These are phyloP conservation scores for Ascochyta viciae-villosae DNA, from an alignment of 2,329 filamentous ascomycete species.

Conservation along the genomic window DNA sequence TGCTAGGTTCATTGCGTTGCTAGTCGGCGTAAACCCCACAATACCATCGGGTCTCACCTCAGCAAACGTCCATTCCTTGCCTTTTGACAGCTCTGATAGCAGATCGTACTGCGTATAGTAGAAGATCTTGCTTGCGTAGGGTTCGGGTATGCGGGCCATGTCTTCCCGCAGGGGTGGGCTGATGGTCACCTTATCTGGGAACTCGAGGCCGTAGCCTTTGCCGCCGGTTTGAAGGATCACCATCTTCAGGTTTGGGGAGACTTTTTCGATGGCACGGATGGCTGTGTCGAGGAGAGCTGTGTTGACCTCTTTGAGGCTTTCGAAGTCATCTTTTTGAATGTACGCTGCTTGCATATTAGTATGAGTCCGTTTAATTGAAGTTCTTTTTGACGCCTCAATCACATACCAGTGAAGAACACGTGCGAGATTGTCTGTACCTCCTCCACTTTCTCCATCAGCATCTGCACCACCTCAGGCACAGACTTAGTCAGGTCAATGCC, in stretches of 20 bases:
- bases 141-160: slow-evolving; percentile 23
- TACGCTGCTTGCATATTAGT: neutral
- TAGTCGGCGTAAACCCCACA: slow-evolving; percentile 52
- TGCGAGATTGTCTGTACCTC: neutral
- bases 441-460: slow-evolving; percentile 2
- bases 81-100: slow-evolving; percentile 41
- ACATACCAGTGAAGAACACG: slow-evolving; percentile 10
- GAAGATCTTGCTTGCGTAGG: slow-evolving; percentile 49
- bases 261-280: slow-evolving; percentile 1
- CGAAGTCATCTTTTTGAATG: neutral
- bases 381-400: too few relatives aligned
- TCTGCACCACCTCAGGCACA: neutral
- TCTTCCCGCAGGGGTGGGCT: neutral
- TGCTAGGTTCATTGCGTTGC: slow-evolving; percentile 50
- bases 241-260: neutral
- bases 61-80: slow-evolving; percentile 50
- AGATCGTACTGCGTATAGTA: slow-evolving; percentile 53
- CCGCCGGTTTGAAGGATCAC: slow-evolving; percentile 6
- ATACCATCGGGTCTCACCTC: slow-evolving; percentile 53
- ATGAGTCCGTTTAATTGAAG: neutral
- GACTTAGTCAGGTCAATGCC: slow-evolving; percentile 2
- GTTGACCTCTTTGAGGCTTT: neutral
- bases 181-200: slow-evolving; percentile 2
- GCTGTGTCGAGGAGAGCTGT: neutral
- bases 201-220: slow-evolving; percentile 4